Evolutionary conservation across 257 asterid species (phyloP), one percentile per base, ranked within the genome.

Genomic region (Linaria vulgaris): DNA sequence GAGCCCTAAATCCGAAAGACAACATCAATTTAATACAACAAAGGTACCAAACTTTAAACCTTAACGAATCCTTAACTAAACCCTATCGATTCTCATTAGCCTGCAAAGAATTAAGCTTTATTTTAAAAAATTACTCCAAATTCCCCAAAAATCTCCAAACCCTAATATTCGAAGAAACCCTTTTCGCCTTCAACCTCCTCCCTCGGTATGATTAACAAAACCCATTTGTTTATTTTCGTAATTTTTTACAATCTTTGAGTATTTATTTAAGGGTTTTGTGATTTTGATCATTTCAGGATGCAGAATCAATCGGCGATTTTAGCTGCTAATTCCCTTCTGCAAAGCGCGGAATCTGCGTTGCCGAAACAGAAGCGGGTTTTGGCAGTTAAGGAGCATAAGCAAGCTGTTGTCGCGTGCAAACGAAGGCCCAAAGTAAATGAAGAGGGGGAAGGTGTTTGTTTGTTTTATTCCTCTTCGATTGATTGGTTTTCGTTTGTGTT

Each of bases 141-240:
- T 38, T 71, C 69, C 85, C 95, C 54, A 88, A 91, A 72, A 41
- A 47, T 66, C 79, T 88, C 47, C 96, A 82, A 74, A 77, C 83
- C n/a, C 75, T 80, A 30, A 34, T 91, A 55, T 91, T 84, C 61
- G 79, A 85, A 30, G 98, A 88, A 30, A 77, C 82, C 49, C 77
- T 91, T 69, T 46, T 70, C 72, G 97, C 96, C 72, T 87, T 88
- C 80, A 74, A 63, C 78, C 74, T 85, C 64, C 95, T 91, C 27
- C 95, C 97, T 15, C 58, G 68, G 96, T 86, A 75, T 69, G 83
- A 48, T 4, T 13, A 30, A 38, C 30, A 5, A 38, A n/a, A 12
- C n/a, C n/a, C n/a, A 3, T 15, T 16, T 14, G 3, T 5, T 12
- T 56, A 5, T 22, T 38, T 59, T 1, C 5, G 41, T 39, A 31